Conservation (phyloP, 2,329 filamentous ascomycete species). For the Aspergillus sp. region DNA sequence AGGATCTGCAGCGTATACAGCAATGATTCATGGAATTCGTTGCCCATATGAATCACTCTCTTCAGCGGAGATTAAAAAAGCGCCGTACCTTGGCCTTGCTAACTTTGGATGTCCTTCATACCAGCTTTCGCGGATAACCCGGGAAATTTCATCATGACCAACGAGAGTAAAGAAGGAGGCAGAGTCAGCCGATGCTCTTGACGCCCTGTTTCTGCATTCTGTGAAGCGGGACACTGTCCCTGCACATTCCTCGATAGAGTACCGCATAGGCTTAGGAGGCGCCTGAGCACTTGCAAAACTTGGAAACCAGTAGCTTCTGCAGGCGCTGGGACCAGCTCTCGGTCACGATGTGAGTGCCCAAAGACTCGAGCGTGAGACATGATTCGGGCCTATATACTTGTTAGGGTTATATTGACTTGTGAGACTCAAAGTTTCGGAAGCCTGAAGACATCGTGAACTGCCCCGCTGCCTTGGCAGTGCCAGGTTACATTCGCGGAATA, state of each 20-base stretch:
- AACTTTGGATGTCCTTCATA: slow-evolving; percentile 26
- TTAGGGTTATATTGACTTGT: not conserved
- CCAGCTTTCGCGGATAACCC: slow-evolving; percentile 22
- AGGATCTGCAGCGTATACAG: slow-evolving; percentile 13
- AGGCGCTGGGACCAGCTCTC: not conserved
- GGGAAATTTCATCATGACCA: slow-evolving; percentile 21
- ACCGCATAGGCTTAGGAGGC: not conserved
- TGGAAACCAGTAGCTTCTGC: not conserved
- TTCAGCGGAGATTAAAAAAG: not conserved
- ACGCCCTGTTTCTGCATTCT: slow-evolving; percentile 24
- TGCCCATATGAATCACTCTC: slow-evolving; percentile 11
- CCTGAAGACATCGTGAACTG: slow-evolving; percentile 4
- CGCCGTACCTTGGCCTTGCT: slow-evolving; percentile 15
- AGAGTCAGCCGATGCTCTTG: slow-evolving; percentile 24
- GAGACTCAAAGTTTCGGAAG: not conserved
- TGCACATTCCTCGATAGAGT: slow-evolving; percentile 24
- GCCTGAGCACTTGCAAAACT: not conserved
- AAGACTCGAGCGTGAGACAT: not conserved
- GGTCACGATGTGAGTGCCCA: not conserved
- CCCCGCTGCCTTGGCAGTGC: slow-evolving; percentile 16
- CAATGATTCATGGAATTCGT: slow-evolving; percentile 8
- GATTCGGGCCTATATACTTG: not conserved
- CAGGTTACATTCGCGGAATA: slow-evolving; percentile 1
- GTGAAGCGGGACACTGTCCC: slow-evolving; percentile 19
- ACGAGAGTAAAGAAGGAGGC: slow-evolving; percentile 14